Conservation (phyloP, 176 grass and related monocot species). For the Eleusine coracana region DNA sequence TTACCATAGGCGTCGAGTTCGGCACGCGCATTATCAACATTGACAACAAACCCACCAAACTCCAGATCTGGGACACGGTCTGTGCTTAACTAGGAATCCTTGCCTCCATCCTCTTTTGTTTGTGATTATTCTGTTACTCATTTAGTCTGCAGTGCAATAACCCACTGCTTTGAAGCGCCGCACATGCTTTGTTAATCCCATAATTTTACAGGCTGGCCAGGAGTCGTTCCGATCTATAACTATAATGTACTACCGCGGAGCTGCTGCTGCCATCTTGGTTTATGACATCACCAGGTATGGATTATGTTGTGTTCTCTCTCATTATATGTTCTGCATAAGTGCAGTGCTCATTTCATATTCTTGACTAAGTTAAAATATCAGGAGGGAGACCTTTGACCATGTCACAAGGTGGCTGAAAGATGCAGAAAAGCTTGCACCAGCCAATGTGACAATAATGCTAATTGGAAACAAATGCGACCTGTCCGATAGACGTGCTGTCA, state of each 20-base stretch:
- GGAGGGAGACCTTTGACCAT: conserved; percentile 56
- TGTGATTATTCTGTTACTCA: not conserved
- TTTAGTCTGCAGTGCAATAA: not conserved
- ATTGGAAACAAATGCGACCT: conserved; percentile 46
- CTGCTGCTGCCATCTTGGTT: conserved; percentile 38
- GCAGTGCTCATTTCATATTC: too few relatives aligned
- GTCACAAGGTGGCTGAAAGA: conserved; percentile 46
- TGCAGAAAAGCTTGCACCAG: conserved; percentile 41
- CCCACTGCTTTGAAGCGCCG: not conserved
- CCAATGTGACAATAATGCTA: conserved; percentile 41
- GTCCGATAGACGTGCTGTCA: conserved; percentile 38
- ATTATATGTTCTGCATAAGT: too few relatives aligned
- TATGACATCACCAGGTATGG: conserved; percentile 12
- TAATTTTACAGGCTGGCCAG: conserved; percentile 37
- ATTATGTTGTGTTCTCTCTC: too few relatives aligned
- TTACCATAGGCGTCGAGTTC: conserved; percentile 28
- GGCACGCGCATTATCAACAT: conserved; percentile 23
- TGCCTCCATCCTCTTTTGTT: not conserved
- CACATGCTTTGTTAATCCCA: not conserved
- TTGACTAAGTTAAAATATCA: not conserved
- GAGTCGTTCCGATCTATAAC: conserved; percentile 39
- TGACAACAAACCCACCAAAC: conserved; percentile 42
- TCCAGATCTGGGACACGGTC: conserved; percentile 56
- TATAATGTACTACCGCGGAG: conserved; percentile 41
- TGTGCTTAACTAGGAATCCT: not conserved